Evolutionary conservation across 768 basidiomycete genomes (phyloP).

Genomic region (Lentinula sp.): DNA sequence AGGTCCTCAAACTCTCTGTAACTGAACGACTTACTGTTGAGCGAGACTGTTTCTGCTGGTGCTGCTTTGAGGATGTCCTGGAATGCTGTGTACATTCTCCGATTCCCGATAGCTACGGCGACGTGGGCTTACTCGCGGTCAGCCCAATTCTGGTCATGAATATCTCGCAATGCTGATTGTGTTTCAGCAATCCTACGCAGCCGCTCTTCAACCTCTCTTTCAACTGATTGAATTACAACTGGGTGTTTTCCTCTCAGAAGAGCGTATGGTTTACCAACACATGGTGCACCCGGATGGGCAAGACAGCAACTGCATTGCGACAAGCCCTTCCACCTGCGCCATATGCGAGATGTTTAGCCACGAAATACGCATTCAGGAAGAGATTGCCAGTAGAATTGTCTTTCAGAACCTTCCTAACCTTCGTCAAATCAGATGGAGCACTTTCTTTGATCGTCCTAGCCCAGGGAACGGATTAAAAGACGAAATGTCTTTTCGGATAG

Average conservation of each 20-base stretch:
- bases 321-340: constrained; percentile 29
- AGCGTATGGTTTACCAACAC: constrained; percentile 41
- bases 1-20: constrained; percentile 48
- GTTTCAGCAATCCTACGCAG: constrained; percentile 34
- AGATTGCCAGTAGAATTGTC: constrained; percentile 1
- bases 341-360: constrained; percentile 19
- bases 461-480: background rate
- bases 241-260: constrained; percentile 58
- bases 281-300: constrained; percentile 2
- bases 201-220: constrained; percentile 37
- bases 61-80: constrained; percentile 59
- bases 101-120: constrained; percentile 42
- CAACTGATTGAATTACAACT: constrained; percentile 46
- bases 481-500: background rate
- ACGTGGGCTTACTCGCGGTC: constrained; percentile 45
- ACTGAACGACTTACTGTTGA: constrained; percentile 48
- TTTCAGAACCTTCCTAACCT: background rate
- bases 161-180: background rate
- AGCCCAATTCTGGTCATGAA: constrained; percentile 1
- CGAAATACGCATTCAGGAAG: background rate
- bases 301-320: constrained; percentile 24
- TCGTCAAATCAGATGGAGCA: background rate
- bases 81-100: constrained; percentile 55
- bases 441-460: background rate
- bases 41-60: constrained; percentile 45